Conservation (phyloP, 192 early-diverging fungal species). For the Coemansia sp. region DNA sequence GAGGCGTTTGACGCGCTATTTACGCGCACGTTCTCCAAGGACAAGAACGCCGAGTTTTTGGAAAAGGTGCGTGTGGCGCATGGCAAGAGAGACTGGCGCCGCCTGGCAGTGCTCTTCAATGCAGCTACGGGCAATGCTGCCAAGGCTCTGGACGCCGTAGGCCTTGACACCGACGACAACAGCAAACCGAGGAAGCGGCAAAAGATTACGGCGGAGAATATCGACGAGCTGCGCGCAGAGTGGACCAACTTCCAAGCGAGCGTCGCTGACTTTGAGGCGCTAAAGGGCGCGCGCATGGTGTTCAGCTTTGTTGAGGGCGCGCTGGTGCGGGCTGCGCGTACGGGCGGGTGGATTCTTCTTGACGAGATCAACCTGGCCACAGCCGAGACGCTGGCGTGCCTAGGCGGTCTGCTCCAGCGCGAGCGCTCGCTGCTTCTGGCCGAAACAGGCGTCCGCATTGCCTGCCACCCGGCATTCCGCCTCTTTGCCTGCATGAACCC, state of each 20-base stretch:
- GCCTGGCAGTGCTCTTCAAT: slow-evolving; percentile 69
- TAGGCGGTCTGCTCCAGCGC: slow-evolving; percentile 84
- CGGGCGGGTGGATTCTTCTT: slow-evolving; percentile 94
- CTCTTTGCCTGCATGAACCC: slow-evolving; percentile 99
- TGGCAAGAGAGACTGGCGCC: slow-evolving; percentile 78
- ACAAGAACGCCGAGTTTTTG: slow-evolving; percentile 82
- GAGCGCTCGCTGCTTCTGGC: slow-evolving; percentile 82
- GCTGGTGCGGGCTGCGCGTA: slow-evolving; percentile 80
- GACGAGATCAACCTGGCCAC: slow-evolving; percentile 97
- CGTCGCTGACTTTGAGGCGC: slow-evolving; percentile 64
- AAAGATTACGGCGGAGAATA: slow-evolving; percentile 27
- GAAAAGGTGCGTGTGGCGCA: slow-evolving; percentile 72
- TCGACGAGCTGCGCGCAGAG: slow-evolving; percentile 50
- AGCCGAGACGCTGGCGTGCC: slow-evolving; percentile 90
- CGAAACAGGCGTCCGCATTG: slow-evolving; percentile 88
- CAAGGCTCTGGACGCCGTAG: slow-evolving; percentile 27
- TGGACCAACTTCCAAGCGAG: slow-evolving; percentile 73
- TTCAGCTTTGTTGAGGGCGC: slow-evolving; percentile 95
- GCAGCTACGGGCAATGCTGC: slow-evolving; percentile 53
- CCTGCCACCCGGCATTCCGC: slow-evolving; percentile 88
- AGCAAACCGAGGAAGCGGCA: slow-evolving; percentile 13
- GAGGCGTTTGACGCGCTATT: slow-evolving; percentile 87
- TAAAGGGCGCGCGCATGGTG: slow-evolving; percentile 62
- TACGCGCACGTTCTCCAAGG: slow-evolving; percentile 79
- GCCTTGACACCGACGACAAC: too few species aligned